Evolutionary conservation across 257 asterid genomes (phyloP).

Genomic region (Nicotiana otophora): DNA sequence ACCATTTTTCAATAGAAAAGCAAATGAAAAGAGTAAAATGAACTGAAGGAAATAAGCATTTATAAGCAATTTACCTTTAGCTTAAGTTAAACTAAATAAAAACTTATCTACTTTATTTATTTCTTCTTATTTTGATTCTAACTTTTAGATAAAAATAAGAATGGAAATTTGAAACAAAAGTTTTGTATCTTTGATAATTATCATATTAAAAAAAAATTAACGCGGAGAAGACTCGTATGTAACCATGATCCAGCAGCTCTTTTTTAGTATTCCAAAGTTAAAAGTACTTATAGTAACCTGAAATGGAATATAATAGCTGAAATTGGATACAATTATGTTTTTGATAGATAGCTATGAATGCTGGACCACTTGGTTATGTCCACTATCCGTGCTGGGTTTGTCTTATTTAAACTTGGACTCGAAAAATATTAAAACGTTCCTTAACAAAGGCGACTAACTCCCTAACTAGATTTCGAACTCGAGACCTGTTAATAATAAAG

Average conservation of each 20-base stretch:
- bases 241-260: background rate
- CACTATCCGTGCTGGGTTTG: too few species aligned
- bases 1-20: background rate
- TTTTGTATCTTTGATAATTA: too few species aligned
- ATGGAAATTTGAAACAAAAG: too few species aligned
- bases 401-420: too few species aligned
- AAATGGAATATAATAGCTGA: background rate
- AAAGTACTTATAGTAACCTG: background rate
- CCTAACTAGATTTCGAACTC: too few species aligned
- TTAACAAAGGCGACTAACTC: rapidly evolving
- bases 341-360: background rate
- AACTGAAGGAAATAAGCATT: background rate
- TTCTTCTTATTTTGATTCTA: background rate
- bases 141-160: background rate
- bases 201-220: too few species aligned
- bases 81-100: background rate
- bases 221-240: background rate
- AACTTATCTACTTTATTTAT: background rate
- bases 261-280: too few species aligned
- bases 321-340: background rate
- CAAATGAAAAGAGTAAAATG: background rate
- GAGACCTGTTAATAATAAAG: too few species aligned
- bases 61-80: background rate
- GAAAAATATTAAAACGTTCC: too few species aligned
- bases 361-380: background rate